These are phyloP conservation scores for Infundibulicybe gibba DNA, from an alignment of 768 basidiomycete species.

Conservation along the genomic window DNA sequence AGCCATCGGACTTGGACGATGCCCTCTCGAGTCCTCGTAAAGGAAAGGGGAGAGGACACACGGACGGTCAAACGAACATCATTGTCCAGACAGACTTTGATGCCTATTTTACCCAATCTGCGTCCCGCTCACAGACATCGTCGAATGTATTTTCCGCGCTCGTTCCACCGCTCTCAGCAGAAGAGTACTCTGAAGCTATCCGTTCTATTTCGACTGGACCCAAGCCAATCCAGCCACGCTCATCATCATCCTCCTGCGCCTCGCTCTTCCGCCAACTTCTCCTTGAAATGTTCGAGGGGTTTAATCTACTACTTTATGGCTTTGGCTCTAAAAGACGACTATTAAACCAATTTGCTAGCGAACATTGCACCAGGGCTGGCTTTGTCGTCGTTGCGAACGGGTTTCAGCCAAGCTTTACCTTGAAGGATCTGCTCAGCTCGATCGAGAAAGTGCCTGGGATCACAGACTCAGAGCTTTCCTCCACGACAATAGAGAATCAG, in stretches of 20 bases:
- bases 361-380: slow-evolving; percentile 52
- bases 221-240: slow-evolving; percentile 26
- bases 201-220: slow-evolving; percentile 21
- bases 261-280: slow-evolving; percentile 57
- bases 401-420: slow-evolving; percentile 61
- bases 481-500: slow-evolving; percentile 54
- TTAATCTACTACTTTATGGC: slow-evolving; percentile 87
- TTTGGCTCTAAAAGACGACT: slow-evolving; percentile 81
- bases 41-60: slow-evolving; percentile 14
- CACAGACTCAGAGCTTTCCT: slow-evolving; percentile 25
- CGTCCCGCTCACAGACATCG: slow-evolving; percentile 68
- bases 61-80: slow-evolving; percentile 19
- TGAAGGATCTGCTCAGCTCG: slow-evolving; percentile 66
- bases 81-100: slow-evolving; percentile 76
- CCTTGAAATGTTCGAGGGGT: slow-evolving; percentile 75
- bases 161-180: slow-evolving; percentile 64
- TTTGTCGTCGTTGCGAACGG: slow-evolving; percentile 79
- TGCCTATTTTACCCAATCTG: slow-evolving; percentile 72
- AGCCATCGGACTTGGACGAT: no score
- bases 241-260: slow-evolving; percentile 26
- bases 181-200: slow-evolving; percentile 52
- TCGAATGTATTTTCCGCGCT: slow-evolving; percentile 75
- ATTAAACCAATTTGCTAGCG: slow-evolving; percentile 71
- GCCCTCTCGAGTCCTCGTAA: slow-evolving; percentile 7
- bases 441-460: slow-evolving; percentile 52